A percentile compares a stretch with the other conserved stretches of the same genome.
Conservation (phyloP, 108 stramenopile species). For the Ochromonas danica region DNA sequence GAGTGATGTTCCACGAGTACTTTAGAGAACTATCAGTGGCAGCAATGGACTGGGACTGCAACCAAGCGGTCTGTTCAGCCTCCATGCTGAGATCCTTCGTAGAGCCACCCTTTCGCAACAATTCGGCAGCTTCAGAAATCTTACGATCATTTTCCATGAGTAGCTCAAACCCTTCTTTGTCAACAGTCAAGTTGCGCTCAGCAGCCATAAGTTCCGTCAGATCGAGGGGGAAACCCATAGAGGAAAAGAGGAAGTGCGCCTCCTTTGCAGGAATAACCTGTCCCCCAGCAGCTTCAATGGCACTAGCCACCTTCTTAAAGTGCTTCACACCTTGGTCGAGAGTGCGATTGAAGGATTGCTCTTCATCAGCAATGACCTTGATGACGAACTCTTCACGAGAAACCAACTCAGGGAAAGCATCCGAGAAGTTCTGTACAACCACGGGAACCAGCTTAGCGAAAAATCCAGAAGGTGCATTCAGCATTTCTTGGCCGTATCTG, state of each 20-base stretch:
- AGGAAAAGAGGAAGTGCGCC: slow-evolving; percentile 88
- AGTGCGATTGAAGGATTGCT: slow-evolving; percentile 87
- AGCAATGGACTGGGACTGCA: slow-evolving; percentile 67
- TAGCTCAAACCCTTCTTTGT: slow-evolving; percentile 79
- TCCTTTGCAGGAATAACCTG: slow-evolving; percentile 79
- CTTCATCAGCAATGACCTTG: slow-evolving; percentile 85
- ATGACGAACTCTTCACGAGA: slow-evolving; percentile 69
- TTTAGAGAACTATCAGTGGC: slow-evolving; percentile 79
- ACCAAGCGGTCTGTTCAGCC: slow-evolving; percentile 89
- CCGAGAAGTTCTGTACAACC: slow-evolving; percentile 79
- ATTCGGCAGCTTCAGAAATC: slow-evolving; percentile 40
- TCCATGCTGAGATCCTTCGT: slow-evolving; percentile 91
- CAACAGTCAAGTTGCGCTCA: slow-evolving; percentile 86
- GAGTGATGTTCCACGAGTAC: slow-evolving; percentile 80
- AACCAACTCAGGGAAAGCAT: slow-evolving; percentile 83
- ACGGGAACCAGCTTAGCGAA: slow-evolving; percentile 83
- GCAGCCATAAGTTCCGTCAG: slow-evolving; percentile 98
- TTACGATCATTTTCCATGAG: slow-evolving; percentile 85
- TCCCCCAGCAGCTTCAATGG: slow-evolving; percentile 51
- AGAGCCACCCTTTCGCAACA: slow-evolving; percentile 65
- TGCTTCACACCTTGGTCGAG: slow-evolving; percentile 87
- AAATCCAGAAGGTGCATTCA: slow-evolving; percentile 88
- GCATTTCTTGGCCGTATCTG: slow-evolving; percentile 87
- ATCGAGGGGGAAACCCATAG: slow-evolving; percentile 98
- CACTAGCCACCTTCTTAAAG: slow-evolving; percentile 80